A percentile compares a stretch with the other conserved stretches of the same genome.
phyloP scores from a whole-genome alignment of 345 rosid genomes.

The Mallotus nudiflorus region DNA sequence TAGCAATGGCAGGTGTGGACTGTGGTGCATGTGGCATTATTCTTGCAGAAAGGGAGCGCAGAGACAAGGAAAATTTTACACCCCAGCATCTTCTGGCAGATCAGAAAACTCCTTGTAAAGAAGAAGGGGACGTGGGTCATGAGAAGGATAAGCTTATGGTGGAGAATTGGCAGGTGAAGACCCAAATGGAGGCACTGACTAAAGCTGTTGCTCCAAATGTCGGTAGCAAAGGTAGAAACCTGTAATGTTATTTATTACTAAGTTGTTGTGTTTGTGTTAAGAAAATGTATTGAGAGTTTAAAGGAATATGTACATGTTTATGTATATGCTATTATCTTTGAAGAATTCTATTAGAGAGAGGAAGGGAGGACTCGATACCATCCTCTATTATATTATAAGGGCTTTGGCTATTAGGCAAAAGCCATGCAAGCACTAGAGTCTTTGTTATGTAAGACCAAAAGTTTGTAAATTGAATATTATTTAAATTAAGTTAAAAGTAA shows the following conservation, averaged over 20 bases:
- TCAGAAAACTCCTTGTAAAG: not conserved
- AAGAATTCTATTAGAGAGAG: too few relatives aligned
- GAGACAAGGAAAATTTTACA: constrained; percentile 8
- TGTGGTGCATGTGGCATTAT: constrained; percentile 7
- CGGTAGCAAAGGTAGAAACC: not conserved
- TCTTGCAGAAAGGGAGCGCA: constrained; percentile 15
- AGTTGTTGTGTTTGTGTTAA: too few relatives aligned
- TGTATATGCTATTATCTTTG: not conserved
- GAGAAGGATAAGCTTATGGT: too few relatives aligned
- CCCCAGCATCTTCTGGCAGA: constrained; percentile 19
- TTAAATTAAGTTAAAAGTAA: too few relatives aligned
- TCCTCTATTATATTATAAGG: too few relatives aligned
- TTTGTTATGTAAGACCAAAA: too few relatives aligned
- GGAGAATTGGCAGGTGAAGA: not conserved
- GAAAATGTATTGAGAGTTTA: too few relatives aligned
- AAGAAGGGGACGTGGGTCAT: not conserved
- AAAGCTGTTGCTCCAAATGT: constrained; percentile 3
- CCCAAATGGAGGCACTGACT: not conserved
- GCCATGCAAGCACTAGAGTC: too few relatives aligned
- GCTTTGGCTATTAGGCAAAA: too few relatives aligned
- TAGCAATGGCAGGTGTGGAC: constrained; percentile 30
- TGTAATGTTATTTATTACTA: not conserved
- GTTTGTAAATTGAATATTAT: too few relatives aligned
- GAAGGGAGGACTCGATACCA: too few relatives aligned
- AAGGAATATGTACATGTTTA: not conserved